A percentile compares a stretch with the other conserved stretches of the same genome.
These are phyloP conservation scores for Capsella rubella DNA, from an alignment of 441 rosid genomes.

Conservation along the genomic window DNA sequence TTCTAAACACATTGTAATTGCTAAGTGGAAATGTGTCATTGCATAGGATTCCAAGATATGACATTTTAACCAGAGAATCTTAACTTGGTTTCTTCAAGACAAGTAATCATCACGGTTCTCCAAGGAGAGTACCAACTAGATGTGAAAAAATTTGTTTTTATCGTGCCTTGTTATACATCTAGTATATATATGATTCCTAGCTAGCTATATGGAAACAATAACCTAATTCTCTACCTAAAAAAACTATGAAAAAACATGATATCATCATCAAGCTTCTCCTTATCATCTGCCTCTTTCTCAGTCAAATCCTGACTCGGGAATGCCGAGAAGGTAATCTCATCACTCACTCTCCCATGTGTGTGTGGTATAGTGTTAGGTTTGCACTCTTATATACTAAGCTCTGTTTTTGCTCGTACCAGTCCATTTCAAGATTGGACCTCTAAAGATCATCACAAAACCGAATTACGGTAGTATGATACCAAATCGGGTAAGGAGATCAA, in stretches of 20 bases:
- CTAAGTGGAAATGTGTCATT: slow-evolving; percentile 1
- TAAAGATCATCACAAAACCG: slow-evolving; percentile 40
- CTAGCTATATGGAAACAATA: background rate
- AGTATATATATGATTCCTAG: slow-evolving; percentile 19
- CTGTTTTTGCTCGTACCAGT: slow-evolving; percentile 45
- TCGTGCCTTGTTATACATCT: background rate
- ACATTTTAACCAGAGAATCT: slow-evolving; percentile 34
- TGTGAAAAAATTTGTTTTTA: slow-evolving; percentile 29
- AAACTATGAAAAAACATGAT: slow-evolving; percentile 54
- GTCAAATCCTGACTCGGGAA: slow-evolving; percentile 48
- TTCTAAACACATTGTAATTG: slow-evolving; percentile 5
- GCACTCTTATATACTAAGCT: slow-evolving; percentile 13
- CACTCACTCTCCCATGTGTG: background rate
- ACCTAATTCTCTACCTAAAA: slow-evolving; percentile 17
- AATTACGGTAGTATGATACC: slow-evolving; percentile 40
- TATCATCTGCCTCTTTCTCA: slow-evolving; percentile 57
- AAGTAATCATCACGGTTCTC: slow-evolving; percentile 36
- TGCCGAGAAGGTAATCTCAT: slow-evolving; percentile 57
- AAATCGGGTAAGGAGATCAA: slow-evolving; percentile 53
- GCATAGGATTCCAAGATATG: slow-evolving; percentile 40
- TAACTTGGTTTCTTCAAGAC: slow-evolving; percentile 32
- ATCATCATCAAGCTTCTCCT: slow-evolving; percentile 50
- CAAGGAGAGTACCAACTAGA: slow-evolving; percentile 36
- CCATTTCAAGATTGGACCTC: slow-evolving; percentile 49
- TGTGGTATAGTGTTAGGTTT: background rate